These are phyloP conservation scores for Xylona heveae DNA, from an alignment of 495 filamentous ascomycete genomes.

Conservation along the genomic window DNA sequence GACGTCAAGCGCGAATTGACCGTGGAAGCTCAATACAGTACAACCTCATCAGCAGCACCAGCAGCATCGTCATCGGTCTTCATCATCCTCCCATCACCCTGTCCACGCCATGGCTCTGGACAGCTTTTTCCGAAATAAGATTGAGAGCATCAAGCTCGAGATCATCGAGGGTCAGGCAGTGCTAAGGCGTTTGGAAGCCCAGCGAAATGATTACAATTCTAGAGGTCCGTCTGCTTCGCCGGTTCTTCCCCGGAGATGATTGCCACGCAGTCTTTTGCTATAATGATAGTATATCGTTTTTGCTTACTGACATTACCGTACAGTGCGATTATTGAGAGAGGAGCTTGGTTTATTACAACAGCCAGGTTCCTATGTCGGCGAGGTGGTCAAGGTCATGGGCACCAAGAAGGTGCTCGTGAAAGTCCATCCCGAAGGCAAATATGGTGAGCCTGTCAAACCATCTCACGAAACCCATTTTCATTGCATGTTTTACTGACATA, in stretches of 20 bases:
- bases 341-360: constrained; percentile 93
- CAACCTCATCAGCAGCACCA: constrained; percentile 4
- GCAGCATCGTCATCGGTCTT: constrained; percentile 8
- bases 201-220: constrained; percentile 98
- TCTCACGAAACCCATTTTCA: not conserved
- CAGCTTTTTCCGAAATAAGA: constrained; percentile 98
- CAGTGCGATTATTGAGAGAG: constrained; percentile 78
- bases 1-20: no score
- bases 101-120: constrained; percentile 75
- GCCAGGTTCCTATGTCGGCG: constrained; percentile 92
- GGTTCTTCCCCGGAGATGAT: no score
- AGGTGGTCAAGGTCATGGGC: constrained; percentile 99
- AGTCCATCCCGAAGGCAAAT: constrained; percentile 99
- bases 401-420: constrained; percentile 99
- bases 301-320: constrained; percentile 8
- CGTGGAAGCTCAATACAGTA: no score
- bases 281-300: no score
- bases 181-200: constrained; percentile 82
- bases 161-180: constrained; percentile 97
- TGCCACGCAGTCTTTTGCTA: no score
- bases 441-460: constrained; percentile 40
- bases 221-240: constrained; percentile 21
- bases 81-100: constrained; percentile 9
- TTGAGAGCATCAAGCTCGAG: constrained; percentile 98
- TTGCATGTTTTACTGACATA: not conserved